Evolutionary conservation across 139 green algal genomes (phyloP).

Genomic region (Chlamydomonas applanata): DNA sequence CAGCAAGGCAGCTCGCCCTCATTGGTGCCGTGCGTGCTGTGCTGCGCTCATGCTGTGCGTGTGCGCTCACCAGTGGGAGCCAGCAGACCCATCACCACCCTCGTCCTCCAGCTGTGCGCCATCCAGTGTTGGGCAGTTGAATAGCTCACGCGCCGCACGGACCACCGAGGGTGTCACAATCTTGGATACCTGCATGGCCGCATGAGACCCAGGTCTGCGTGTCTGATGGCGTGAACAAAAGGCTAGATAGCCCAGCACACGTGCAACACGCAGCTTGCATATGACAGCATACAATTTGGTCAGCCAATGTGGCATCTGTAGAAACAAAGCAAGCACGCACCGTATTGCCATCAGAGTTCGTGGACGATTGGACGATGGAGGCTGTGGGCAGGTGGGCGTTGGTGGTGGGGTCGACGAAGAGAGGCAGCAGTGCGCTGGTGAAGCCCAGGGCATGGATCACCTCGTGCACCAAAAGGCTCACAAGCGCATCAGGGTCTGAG

Average conservation of each 20-base stretch:
- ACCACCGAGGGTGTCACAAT: slow-evolving; percentile 32
- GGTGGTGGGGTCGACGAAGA: slow-evolving; percentile 2
- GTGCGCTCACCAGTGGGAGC: slow-evolving; percentile 54
- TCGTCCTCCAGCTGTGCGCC: slow-evolving; percentile 66
- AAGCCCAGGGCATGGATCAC: slow-evolving; percentile 54
- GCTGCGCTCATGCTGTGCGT: no score
- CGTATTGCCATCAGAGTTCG: no score
- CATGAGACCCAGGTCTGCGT: neutral
- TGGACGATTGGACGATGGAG: neutral
- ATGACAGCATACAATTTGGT: no score
- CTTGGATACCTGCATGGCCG: neutral
- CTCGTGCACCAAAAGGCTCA: slow-evolving; percentile 45
- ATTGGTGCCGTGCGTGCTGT: no score
- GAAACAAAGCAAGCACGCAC: no score
- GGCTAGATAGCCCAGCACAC: no score
- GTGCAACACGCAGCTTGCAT: no score
- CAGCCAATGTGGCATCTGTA: no score
- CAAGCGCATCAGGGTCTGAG: slow-evolving; percentile 18
- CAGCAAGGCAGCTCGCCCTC: no score
- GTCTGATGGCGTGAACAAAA: no score
- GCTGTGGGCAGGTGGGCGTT: neutral
- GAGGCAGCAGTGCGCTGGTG: slow-evolving; percentile 30
- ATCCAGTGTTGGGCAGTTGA: slow-evolving; percentile 47
- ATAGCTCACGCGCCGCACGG: slow-evolving; percentile 48
- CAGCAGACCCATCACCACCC: slow-evolving; percentile 51